These are phyloP conservation scores for Herpetomonas tarakana DNA, from an alignment of 208 protist species.

Conservation along the genomic window DNA sequence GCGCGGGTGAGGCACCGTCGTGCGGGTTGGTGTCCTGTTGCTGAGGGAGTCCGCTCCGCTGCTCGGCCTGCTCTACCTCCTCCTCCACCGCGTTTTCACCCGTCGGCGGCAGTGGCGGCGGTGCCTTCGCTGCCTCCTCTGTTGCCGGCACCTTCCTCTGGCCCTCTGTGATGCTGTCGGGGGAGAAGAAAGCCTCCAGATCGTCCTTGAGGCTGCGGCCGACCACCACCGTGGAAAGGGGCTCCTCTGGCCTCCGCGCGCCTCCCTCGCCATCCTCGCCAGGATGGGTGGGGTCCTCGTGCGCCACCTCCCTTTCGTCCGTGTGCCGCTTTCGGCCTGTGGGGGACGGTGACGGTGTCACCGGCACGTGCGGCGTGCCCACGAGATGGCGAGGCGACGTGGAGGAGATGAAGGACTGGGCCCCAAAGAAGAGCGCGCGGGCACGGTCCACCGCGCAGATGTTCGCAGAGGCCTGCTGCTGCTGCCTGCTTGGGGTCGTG, in stretches of 20 bases:
- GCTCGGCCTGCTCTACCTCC: background rate
- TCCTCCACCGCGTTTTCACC: background rate
- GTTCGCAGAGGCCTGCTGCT: background rate
- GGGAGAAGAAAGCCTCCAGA: conserved; percentile 16
- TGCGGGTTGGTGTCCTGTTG: too few species aligned
- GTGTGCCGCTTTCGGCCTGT: background rate
- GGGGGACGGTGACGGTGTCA: conserved; percentile 21
- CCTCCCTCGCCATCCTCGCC: background rate
- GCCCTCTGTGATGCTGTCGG: conserved; percentile 8
- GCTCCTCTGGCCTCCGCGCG: background rate
- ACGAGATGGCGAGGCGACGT: conserved; percentile 53
- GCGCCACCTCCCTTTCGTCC: background rate
- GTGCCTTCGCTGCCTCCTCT: background rate
- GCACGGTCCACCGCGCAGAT: conserved; percentile 63
- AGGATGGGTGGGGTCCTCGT: background rate
- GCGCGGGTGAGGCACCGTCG: background rate
- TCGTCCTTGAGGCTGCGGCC: conserved; percentile 8
- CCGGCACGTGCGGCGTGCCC: conserved; percentile 43
- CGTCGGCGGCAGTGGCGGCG: background rate
- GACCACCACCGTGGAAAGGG: conserved; percentile 4
- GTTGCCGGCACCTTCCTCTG: background rate
- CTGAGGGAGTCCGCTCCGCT: too few species aligned
- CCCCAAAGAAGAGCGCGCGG: conserved; percentile 61
- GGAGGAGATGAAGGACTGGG: conserved; percentile 50
- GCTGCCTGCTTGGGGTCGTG: background rate